Evolutionary conservation across 2,329 filamentous ascomycete species (phyloP), one percentile per base, ranked within the genome.

Genomic region (Berkeleyomyces rouxiae): DNA sequence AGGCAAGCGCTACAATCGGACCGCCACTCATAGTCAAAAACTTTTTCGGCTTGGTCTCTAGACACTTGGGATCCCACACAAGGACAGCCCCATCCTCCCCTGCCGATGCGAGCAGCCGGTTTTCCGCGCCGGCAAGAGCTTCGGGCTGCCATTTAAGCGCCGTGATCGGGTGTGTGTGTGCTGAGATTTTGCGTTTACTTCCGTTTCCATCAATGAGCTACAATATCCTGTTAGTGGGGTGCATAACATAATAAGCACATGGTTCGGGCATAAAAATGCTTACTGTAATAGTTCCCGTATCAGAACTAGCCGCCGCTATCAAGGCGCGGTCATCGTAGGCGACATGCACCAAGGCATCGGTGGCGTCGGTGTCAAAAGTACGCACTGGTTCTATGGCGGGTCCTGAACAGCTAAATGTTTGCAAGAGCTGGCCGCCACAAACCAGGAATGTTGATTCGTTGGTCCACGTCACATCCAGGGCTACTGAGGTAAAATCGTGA

Each of bases 41-140:
- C 65, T 78, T 81, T 65, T 79, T 81, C 0, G 81, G 73, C 67
- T 81, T 82, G 66, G 74, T 77, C 61, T 83, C 80, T 0, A 77
- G 70, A 44, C 74, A 75, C 58, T 79, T 75, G 2, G 78, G 81
- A 67, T 85, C 83, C 80, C 82, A 85, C 36, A 85, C 79, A 55
- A 79, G 74, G 58, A 86, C 83, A 9, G 79, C 79, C 33, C 81
- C 81, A 67, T 86, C 82, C 65, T 85, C 82, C 2, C 80, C 79
- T 33, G 81, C 82, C 1, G 82, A 82, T 6, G 83, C 82, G 63
- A 84, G 76, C 3, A 85, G 72, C 33, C 83, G 75, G 66, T 84
- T 81, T 59, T 78, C 77, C 1, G 69, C 67, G 31, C 58, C 59
- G 16, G 62, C 61, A 16, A 80, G 66, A 3, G 49, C 39, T 42